phyloP scores from a whole-genome alignment of 768 basidiomycete genomes.

The Collybia nuda region DNA sequence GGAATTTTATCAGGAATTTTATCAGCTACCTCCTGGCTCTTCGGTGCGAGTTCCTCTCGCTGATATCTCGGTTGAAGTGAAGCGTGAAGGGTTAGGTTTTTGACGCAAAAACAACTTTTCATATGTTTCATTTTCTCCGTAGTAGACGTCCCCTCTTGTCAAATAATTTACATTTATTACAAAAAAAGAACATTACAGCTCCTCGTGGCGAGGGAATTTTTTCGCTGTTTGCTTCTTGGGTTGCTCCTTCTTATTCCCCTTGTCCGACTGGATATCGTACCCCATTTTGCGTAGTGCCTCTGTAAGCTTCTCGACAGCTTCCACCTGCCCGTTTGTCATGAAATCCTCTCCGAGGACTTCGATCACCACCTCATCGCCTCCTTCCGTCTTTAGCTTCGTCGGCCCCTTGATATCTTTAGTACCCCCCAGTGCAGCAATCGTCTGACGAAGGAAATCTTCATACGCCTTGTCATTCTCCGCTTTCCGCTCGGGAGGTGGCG shows the following conservation, averaged over 20 bases:
- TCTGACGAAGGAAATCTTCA: conserved; percentile 36
- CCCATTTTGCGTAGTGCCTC: conserved; percentile 55
- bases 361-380: conserved; percentile 39
- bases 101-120: too few relatives aligned
- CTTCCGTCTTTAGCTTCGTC: conserved; percentile 41
- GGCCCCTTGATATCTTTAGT: conserved; percentile 18
- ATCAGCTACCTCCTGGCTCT: too few relatives aligned
- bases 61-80: too few relatives aligned
- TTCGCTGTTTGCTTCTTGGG: conserved; percentile 20
- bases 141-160: too few relatives aligned
- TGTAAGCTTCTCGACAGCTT: conserved; percentile 42
- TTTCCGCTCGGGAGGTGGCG: conserved; percentile 33
- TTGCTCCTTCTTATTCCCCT: conserved; percentile 27
- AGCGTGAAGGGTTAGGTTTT: too few relatives aligned
- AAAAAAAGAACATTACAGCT: conserved; percentile 9
- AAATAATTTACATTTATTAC: too few relatives aligned
- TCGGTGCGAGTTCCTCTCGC: too few relatives aligned
- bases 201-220: conserved; percentile 13
- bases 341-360: conserved; percentile 46
- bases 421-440: conserved; percentile 35
- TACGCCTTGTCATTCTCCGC: conserved; percentile 19
- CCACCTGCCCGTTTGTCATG: conserved; percentile 31
- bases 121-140: too few relatives aligned
- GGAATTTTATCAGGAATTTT: too few relatives aligned
- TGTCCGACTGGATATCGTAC: conserved; percentile 43